Evolutionary conservation across 805 yeast species (phyloP).

Genomic region (Saccharomycopsis fermentans): DNA sequence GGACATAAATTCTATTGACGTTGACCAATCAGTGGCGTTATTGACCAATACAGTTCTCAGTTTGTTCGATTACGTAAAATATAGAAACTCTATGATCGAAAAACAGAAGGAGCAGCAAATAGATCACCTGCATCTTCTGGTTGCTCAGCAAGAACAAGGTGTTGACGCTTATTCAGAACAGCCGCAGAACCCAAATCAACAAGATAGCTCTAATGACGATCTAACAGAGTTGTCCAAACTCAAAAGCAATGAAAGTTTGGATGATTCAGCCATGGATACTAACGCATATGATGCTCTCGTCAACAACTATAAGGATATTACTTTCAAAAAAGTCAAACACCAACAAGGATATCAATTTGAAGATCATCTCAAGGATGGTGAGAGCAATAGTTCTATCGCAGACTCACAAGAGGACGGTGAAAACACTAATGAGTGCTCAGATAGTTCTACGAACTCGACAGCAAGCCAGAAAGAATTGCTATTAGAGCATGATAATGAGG

Average conservation of each 20-base stretch:
- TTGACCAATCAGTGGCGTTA: neutral
- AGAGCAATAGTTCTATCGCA: neutral
- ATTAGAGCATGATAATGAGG: neutral
- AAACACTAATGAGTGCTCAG: neutral
- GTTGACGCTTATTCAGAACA: neutral
- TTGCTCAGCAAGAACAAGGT: neutral
- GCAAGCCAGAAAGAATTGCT: neutral
- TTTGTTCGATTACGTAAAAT: neutral
- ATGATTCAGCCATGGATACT: neutral
- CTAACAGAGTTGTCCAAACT: neutral
- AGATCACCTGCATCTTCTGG: neutral
- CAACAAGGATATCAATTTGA: slow-evolving; percentile 5
- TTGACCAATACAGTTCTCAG: neutral
- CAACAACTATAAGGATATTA: slow-evolving; percentile 10
- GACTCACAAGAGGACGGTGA: neutral
- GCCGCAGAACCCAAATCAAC: neutral
- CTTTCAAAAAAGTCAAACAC: slow-evolving; percentile 5
- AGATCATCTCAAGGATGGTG: neutral
- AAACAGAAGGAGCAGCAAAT: neutral
- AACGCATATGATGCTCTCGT: neutral
- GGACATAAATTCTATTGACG: neutral
- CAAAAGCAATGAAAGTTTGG: neutral
- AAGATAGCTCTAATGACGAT: neutral
- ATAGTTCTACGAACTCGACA: no score
- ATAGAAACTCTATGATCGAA: neutral